Base-by-base conservation (phyloP, 2,329 filamentous ascomycete species). In the Magnaporthiopsis rhizophila region DNA sequence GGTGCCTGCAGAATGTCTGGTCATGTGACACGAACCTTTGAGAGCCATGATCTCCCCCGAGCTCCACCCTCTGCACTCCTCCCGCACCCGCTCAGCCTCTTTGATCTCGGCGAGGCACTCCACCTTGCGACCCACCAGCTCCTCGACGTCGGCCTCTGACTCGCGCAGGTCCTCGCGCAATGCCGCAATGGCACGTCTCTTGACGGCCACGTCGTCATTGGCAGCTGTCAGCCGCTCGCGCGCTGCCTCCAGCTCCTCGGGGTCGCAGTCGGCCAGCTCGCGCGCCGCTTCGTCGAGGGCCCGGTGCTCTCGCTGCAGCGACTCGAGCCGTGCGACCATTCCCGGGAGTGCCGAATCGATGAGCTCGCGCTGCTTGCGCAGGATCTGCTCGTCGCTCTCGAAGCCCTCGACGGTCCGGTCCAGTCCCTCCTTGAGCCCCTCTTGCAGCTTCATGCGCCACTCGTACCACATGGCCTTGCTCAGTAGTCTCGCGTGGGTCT, bases 381-480 rank as follows among this genome's bases (percentile, higher is more conserved):
- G 75, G 2, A 86, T 71, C 64, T 83, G 79, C 63, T 90, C 86
- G 69, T 99, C 95, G 1, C 79, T 78, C 60, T 86, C 83, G 86
- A 99, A 91, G 26, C 89, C 91, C 65, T 90, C 85, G 1, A 86
- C 81, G 65, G 93, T 95, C 66, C 85, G 87, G 64, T 90, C 75
- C 3, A 98, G 83, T 3, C 91, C 93, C 69, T 92, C 88, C 72
- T 90, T 92, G 53, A 99, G 82, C 24, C 91, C 90, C 67, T 88
- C 78, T 64, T 92, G 87, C 30, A 98, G 83, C 71, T 95, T 94
- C 82, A 91, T 94, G 57, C 95, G 89, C 95, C 95, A 99, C 72
- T 94, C 90, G 74, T 99, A 99, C 95, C 95, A 99, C 80, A 95
- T 93, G 65, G 91, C 92, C 74, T 97, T 97, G 78, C 94, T 97